These are phyloP conservation scores for Sporothrix protearum DNA, from an alignment of 2,329 filamentous ascomycete genomes.

Conservation along the genomic window DNA sequence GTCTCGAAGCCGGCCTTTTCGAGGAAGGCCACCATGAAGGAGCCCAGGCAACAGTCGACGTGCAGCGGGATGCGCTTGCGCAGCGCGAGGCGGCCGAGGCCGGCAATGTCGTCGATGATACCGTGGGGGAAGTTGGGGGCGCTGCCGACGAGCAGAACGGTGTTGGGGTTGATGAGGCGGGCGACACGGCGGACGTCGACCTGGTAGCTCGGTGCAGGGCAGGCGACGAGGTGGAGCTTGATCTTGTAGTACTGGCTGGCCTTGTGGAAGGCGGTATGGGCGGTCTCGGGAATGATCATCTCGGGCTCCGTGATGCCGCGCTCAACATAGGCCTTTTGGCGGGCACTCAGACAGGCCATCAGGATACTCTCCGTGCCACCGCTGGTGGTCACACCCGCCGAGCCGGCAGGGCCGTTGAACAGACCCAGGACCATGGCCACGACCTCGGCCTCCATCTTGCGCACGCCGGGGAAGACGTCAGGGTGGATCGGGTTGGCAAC, in stretches of 20 bases:
- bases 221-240: constrained; percentile 83
- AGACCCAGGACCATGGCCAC: constrained; percentile 90
- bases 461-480: constrained; percentile 93
- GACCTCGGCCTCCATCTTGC: constrained; percentile 99
- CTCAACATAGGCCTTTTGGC: constrained; percentile 83
- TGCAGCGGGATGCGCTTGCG: constrained; percentile 81
- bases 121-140: constrained; percentile 98
- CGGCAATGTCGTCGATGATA: constrained; percentile 91
- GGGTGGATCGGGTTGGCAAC: constrained; percentile 96
- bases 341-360: constrained; percentile 87
- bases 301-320: constrained; percentile 87
- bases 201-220: constrained; percentile 80
- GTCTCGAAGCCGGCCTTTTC: constrained; percentile 90
- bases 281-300: constrained; percentile 94
- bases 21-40: constrained; percentile 89
- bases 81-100: constrained; percentile 76
- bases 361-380: constrained; percentile 96
- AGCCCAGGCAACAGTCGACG: constrained; percentile 96
- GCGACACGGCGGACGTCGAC: constrained; percentile 74
- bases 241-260: constrained; percentile 95
- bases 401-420: constrained; percentile 84
- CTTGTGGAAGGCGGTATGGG: constrained; percentile 94
- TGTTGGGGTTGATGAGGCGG: constrained; percentile 90
- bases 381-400: constrained; percentile 83
- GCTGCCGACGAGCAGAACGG: constrained; percentile 85